These are phyloP conservation scores for grape (Vitis vinifera) DNA, from an alignment of 164 flowering plant genomes.

Conservation along the genomic window DNA sequence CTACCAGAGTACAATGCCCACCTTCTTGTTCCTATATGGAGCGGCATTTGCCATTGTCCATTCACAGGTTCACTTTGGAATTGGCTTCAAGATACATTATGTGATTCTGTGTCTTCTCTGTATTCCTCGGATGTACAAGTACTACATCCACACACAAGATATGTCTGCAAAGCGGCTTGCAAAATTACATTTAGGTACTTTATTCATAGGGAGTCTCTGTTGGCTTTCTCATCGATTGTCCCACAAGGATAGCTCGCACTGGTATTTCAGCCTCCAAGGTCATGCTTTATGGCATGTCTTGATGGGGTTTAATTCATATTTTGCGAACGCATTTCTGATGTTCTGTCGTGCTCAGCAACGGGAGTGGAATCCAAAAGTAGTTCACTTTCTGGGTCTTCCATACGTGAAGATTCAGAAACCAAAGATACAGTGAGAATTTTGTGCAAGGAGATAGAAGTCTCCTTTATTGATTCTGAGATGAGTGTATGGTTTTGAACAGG, in stretches of 20 bases:
- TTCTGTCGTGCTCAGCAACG: slow-evolving; percentile 80
- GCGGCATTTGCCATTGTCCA: slow-evolving; percentile 62
- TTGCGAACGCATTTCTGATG: slow-evolving; percentile 81
- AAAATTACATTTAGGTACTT: slow-evolving; percentile 51
- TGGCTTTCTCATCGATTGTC: slow-evolving; percentile 64
- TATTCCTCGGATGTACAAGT: slow-evolving; percentile 85
- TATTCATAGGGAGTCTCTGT: slow-evolving; percentile 48
- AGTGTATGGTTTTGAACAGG: no score
- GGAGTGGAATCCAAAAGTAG: slow-evolving; percentile 64
- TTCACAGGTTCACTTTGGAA: slow-evolving; percentile 48
- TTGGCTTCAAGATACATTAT: slow-evolving; percentile 74
- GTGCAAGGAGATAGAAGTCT: no score
- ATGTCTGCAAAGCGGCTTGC: slow-evolving; percentile 62
- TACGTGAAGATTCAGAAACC: slow-evolving; percentile 77
- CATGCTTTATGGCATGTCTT: slow-evolving; percentile 82
- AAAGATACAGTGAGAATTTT: slow-evolving; percentile 42
- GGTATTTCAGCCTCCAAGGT: slow-evolving; percentile 72
- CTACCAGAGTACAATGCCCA: slow-evolving; percentile 85
- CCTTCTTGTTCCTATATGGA: slow-evolving; percentile 74
- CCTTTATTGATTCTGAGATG: no score
- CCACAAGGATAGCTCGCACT: slow-evolving; percentile 45
- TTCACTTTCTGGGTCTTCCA: slow-evolving; percentile 54
- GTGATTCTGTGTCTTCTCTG: slow-evolving; percentile 65
- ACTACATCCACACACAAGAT: slow-evolving; percentile 68
- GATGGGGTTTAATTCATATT: slow-evolving; percentile 81